Evolutionary conservation across 805 yeast species (phyloP), one percentile per base, ranked within the genome.

Genomic region (Schwanniomyces yamadae): DNA sequence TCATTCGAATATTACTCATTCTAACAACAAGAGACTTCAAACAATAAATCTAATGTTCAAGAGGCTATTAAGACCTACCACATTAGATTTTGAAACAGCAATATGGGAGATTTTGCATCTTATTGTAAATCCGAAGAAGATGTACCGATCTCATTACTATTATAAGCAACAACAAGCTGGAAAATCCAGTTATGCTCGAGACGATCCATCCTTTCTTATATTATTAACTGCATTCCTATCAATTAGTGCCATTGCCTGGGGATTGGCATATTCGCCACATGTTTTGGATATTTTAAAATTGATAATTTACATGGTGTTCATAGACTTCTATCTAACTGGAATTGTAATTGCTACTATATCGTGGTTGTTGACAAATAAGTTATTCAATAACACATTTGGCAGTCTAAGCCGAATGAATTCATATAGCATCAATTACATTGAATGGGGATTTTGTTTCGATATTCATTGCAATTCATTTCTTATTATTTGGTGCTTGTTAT

Each of bases 401-500:
- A 41, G 50, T 47, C 25, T 40, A 5, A 39, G 42, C 8, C 46
- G 44, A 12, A 19, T 33, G 10, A 42, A 33, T n/a, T 45, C 44
- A 28, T 55, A 53, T 36, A 61, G 54, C 40, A 50, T 55, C 28
- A 68, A 50, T 55, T 69, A 53, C 46, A 63, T 87, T 36, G 96
- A 90, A 55, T 90, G 96, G 96, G 89, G 91, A 1, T 89, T 87
- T 56, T 88, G 96, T 63, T 90, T 90, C 55, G 97, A 89, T 52
- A 82, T 89, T 18, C 97, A 90, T 61, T 87, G 96, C 66, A 90
- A 90, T 59, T 77, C 95, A n/a, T 88, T 84, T 55, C 63, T 88
- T 44, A 68, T 82, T 11, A 80, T 88, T 28, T 87, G 95, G 95
- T 71, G 86, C 35, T 60, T 76, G 33, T 66, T 88, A 23, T 85